These are phyloP conservation scores for Parathielavia hyrcaniae DNA, from an alignment of 495 filamentous ascomycete genomes.

Conservation along the genomic window DNA sequence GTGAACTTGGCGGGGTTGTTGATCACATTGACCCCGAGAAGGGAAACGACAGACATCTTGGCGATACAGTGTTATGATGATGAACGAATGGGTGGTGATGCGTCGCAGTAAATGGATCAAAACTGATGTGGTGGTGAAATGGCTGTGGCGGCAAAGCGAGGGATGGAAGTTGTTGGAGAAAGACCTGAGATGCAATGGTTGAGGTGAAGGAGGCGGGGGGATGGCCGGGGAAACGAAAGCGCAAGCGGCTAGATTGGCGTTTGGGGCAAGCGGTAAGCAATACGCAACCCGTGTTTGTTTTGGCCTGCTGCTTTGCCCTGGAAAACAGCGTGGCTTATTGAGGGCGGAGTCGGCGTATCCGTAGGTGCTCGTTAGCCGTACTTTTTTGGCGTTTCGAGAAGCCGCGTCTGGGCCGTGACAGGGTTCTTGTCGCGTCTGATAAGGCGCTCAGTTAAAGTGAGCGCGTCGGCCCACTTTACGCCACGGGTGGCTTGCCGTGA, in stretches of 20 bases:
- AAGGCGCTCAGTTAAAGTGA: constrained; percentile 22
- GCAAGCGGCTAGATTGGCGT: background rate
- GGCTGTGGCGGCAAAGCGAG: background rate
- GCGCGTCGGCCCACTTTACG: background rate
- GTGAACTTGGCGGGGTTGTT: constrained; percentile 94
- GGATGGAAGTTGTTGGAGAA: background rate
- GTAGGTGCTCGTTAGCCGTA: too few relatives aligned
- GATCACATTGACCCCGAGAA: constrained; percentile 86
- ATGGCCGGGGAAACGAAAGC: background rate
- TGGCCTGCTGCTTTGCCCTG: background rate
- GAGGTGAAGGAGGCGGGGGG: background rate
- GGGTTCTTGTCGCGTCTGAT: constrained; percentile 22
- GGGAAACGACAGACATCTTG: constrained; percentile 93
- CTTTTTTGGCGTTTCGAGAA: constrained; percentile 6
- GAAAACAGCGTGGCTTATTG: background rate
- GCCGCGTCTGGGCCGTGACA: constrained; percentile 5
- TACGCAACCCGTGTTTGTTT: constrained; percentile 7
- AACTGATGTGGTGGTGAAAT: background rate
- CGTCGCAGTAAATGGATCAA: background rate
- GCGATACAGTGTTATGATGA: constrained; percentile 11
- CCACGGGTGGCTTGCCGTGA: too few relatives aligned
- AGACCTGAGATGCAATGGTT: too few relatives aligned
- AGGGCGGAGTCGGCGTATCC: too few relatives aligned
- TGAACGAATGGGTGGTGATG: constrained; percentile 4
- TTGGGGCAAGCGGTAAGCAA: constrained; percentile 10